A percentile compares a stretch with the other conserved stretches of the same genome.
Evolutionary conservation across 2,329 filamentous ascomycete species (phyloP).

Genomic region (Fusarium illudens): DNA sequence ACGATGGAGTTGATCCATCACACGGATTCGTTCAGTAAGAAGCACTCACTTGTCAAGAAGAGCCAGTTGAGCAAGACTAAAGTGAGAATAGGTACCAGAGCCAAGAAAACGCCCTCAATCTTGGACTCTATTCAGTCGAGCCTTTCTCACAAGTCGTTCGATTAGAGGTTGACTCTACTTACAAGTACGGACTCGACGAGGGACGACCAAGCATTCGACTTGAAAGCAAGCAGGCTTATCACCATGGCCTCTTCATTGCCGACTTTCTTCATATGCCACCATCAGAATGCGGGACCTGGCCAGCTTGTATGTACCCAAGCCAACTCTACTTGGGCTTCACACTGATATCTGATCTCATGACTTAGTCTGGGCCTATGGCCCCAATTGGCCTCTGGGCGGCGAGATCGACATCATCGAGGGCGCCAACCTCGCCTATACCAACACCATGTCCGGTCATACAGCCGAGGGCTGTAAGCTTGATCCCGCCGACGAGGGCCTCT

Average conservation of each 20-base stretch:
- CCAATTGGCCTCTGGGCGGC: conserved; percentile 68
- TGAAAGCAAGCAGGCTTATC: conserved; percentile 70
- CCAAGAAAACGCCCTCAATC: conserved; percentile 49
- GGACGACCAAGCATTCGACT: conserved; percentile 71
- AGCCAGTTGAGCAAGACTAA: conserved; percentile 24
- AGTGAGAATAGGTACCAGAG: conserved; percentile 53
- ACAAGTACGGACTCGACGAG: conserved; percentile 47
- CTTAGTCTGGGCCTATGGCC: conserved; percentile 62
- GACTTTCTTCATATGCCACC: conserved; percentile 79
- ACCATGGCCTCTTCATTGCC: conserved; percentile 73
- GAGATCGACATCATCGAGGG: conserved; percentile 78
- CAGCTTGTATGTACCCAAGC: conserved; percentile 63
- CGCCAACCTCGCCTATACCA: conserved; percentile 67
- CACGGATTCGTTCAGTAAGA: conserved; percentile 72
- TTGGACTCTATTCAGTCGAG: conserved; percentile 54
- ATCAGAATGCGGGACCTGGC: conserved; percentile 76
- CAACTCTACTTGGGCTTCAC: background rate
- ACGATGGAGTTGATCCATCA: conserved; percentile 65
- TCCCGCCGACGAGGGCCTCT: conserved; percentile 29
- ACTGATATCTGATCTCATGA: conserved; percentile 11
- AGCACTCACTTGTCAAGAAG: conserved; percentile 32
- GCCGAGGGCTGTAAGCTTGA: conserved; percentile 44
- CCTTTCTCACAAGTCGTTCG: conserved; percentile 53
- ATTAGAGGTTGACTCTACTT: conserved; percentile 55
- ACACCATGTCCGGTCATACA: conserved; percentile 72